Evolutionary conservation across 2,329 filamentous ascomycete genomes (phyloP).

Genomic region (Epichloe amarillans): DNA sequence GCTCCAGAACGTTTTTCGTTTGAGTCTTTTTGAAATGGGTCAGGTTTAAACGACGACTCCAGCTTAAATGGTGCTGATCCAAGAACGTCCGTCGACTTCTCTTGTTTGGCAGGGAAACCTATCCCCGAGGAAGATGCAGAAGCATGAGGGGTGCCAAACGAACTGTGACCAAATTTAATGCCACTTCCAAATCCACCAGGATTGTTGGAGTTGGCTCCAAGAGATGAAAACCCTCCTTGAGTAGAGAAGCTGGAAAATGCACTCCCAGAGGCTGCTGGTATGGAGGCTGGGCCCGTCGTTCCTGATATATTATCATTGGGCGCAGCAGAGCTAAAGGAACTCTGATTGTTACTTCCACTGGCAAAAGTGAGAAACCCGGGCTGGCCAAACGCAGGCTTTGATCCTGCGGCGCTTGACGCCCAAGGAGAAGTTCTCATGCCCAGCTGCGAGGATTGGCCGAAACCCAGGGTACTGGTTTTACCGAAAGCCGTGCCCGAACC

Average conservation of each 20-base stretch:
- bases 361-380: conserved; percentile 32
- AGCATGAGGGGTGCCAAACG: conserved; percentile 18
- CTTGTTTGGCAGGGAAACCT: conserved; percentile 15
- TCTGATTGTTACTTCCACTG: conserved; percentile 19
- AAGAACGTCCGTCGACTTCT: conserved; percentile 24
- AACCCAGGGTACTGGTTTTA: conserved; percentile 32
- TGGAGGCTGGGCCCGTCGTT: conserved; percentile 14
- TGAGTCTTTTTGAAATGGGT: conserved; percentile 47
- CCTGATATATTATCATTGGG: not conserved
- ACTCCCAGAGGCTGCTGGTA: conserved; percentile 25
- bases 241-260: conserved; percentile 42
- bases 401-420: conserved; percentile 21
- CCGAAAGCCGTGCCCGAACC: conserved; percentile 36
- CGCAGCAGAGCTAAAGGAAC: conserved; percentile 25
- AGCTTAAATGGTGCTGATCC: conserved; percentile 51
- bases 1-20: conserved; percentile 32
- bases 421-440: conserved; percentile 41
- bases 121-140: conserved; percentile 11
- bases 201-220: conserved; percentile 24
- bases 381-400: conserved; percentile 40
- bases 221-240: conserved; percentile 40
- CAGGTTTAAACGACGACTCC: conserved; percentile 52
- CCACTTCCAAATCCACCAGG: conserved; percentile 24
- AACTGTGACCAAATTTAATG: conserved; percentile 22
- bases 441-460: conserved; percentile 37